phyloP scores from a whole-genome alignment of 257 asterid species.

The Scutellaria minor region DNA sequence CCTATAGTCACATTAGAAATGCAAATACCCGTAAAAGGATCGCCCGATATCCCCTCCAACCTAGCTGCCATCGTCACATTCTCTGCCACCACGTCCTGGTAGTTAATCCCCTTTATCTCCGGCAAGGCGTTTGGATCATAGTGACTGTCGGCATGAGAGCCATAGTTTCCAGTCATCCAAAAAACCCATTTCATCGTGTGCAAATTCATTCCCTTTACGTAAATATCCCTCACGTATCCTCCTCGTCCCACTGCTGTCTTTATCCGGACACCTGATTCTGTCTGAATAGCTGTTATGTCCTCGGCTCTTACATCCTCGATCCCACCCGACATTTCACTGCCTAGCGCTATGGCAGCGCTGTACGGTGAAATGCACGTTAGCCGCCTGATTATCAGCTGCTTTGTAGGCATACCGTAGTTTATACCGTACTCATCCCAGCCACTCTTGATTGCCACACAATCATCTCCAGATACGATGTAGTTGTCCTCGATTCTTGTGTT shows the following conservation, averaged over 20 bases:
- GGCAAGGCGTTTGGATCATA: constrained; percentile 79
- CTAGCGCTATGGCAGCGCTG: constrained; percentile 87
- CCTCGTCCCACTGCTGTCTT: constrained; percentile 83
- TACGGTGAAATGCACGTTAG: constrained; percentile 90
- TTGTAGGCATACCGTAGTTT: constrained; percentile 77
- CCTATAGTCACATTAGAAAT: constrained; percentile 75
- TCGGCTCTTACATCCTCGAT: constrained; percentile 77
- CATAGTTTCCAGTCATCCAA: constrained; percentile 95
- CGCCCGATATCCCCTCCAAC: constrained; percentile 81
- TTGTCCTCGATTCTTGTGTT: constrained; percentile 75
- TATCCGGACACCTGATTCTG: constrained; percentile 80
- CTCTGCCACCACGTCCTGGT: constrained; percentile 76
- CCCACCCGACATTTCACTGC: constrained; percentile 96
- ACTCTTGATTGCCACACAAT: constrained; percentile 82
- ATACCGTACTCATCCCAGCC: constrained; percentile 97
- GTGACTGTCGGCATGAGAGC: constrained; percentile 74
- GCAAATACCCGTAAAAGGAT: constrained; percentile 79
- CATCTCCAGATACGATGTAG: constrained; percentile 85
- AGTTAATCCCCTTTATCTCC: constrained; percentile 70
- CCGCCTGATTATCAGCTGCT: constrained; percentile 61
- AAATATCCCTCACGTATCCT: constrained; percentile 69
- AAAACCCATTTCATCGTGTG: constrained; percentile 92
- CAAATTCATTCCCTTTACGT: constrained; percentile 70
- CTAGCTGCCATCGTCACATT: constrained; percentile 75
- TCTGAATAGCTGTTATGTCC: constrained; percentile 70